Evolutionary conservation across 1,284 basidiomycete species (phyloP).

Genomic region (Pisolithus thermaeus): DNA sequence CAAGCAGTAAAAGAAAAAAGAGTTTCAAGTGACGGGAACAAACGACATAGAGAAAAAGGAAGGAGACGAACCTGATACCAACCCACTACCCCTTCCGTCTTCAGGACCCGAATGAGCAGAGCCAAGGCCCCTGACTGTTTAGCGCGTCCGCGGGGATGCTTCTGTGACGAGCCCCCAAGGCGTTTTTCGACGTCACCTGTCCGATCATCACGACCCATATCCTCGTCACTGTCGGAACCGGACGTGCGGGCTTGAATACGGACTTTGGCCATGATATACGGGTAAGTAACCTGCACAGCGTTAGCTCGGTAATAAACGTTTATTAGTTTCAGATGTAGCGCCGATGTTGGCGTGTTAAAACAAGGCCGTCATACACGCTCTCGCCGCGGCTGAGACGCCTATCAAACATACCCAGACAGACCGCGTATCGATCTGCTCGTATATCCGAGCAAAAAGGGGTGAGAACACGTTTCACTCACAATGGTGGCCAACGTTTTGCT

Average conservation of each 20-base stretch:
- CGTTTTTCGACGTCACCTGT: slow-evolving; percentile 6
- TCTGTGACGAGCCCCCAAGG: slow-evolving; percentile 28
- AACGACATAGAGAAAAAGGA: neutral
- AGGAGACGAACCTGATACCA: slow-evolving; percentile 84
- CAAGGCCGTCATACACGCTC: neutral
- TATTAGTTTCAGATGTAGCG: neutral
- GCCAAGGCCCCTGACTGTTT: slow-evolving; percentile 71
- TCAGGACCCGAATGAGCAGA: slow-evolving; percentile 70
- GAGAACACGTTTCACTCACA: slow-evolving; percentile 45
- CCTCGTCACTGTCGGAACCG: slow-evolving; percentile 41
- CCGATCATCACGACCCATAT: slow-evolving; percentile 14
- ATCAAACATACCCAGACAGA: neutral
- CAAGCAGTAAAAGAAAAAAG: neutral
- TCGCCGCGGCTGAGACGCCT: neutral
- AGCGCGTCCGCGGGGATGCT: slow-evolving; percentile 23
- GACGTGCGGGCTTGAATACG: slow-evolving; percentile 83
- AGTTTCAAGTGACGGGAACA: neutral
- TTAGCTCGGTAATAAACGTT: neutral
- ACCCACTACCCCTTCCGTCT: slow-evolving; percentile 75
- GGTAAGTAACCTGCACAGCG: slow-evolving; percentile 70
- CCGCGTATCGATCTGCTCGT: neutral
- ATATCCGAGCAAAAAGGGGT: neutral
- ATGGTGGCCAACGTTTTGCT: slow-evolving; percentile 96
- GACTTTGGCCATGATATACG: slow-evolving; percentile 96
- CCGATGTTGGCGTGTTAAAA: too few relatives aligned